Base-by-base conservation (phyloP, 2,329 filamentous ascomycete species). In the Cercospora beticola region DNA sequence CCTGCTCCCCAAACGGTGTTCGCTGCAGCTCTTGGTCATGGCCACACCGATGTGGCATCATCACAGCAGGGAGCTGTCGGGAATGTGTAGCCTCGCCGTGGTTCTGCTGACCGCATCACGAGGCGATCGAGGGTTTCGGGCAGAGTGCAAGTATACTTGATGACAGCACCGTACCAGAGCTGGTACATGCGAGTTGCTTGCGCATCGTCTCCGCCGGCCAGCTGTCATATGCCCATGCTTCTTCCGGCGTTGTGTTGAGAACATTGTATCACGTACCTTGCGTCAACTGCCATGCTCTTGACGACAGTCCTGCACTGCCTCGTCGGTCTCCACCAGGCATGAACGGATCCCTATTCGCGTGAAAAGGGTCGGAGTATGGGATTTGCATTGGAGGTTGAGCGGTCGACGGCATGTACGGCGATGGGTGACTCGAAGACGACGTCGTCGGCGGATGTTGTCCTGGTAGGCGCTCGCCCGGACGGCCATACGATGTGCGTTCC, bases 321-420 rank as follows among this genome's bases (percentile, higher is more conserved):
- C 78, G 76, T 64, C 82, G 78, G 59, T 79, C 78, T 49, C 64
- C 68, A 28, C 77, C 74, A 5, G 82, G 80, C 46, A 83, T 74
- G 74, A 85, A 85, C 10, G 83, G 81, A 72, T 85, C 83, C 77
- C 81, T 80, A 67, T 78, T 81, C 28, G 72, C 72, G 60, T 80
- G 76, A 66, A 83, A 84, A 23, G 83, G 81, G 71, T 85, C 83
- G 65, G 80, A 74, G 75, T 81, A 83, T 57, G 83, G 81, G 58
- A 82, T 79, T 70, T 84, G 82, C 46, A 82, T 73, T 10, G 82
- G 79, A 43, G 82, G 77, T 33, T 79, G 77, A n/a, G 77, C 74
- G 21, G 74, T 72, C 40, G 75, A 72, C 52, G 75, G 74, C 62
- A 70, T 70, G 65, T 73, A 75, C 23, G 79, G 74, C 40, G 80